Conservation (phyloP, 441 rosid genomes). For the Bocquillonia castaneifolia region DNA sequence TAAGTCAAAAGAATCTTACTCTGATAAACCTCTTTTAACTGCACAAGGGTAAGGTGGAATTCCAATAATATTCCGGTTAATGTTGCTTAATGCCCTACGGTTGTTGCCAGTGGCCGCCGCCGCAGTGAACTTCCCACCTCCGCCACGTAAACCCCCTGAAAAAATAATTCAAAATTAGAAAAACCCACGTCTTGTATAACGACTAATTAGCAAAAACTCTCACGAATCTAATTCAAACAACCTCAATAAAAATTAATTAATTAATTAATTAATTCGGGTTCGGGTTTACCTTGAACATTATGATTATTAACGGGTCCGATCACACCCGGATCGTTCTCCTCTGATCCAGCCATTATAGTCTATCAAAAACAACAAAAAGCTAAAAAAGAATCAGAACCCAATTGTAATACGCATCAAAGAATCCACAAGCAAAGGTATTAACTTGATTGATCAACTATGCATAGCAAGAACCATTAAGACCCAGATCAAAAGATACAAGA, state of each 20-base stretch:
- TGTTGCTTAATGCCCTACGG: constrained; percentile 59
- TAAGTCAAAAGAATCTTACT: constrained; percentile 39
- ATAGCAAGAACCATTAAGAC: constrained; percentile 27
- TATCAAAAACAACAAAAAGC: constrained; percentile 26
- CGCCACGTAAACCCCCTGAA: constrained; percentile 43
- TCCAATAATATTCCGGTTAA: constrained; percentile 58
- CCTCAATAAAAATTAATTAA: neutral
- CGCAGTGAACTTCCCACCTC: constrained; percentile 51
- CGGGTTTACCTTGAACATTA: constrained; percentile 41
- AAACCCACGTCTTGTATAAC: constrained; percentile 8
- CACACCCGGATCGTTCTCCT: constrained; percentile 66
- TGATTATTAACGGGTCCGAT: constrained; percentile 45
- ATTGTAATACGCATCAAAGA: constrained; percentile 11
- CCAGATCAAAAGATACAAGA: constrained; percentile 22
- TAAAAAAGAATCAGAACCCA: constrained; percentile 21
- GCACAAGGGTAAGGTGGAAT: constrained; percentile 58
- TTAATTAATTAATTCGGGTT: neutral
- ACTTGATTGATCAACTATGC: neutral
- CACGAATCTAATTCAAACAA: neutral
- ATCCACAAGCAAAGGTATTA: neutral
- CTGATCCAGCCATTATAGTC: constrained; percentile 51
- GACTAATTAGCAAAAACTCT: constrained; percentile 11
- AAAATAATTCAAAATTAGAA: neutral
- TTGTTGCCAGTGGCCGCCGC: constrained; percentile 38
- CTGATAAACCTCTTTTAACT: constrained; percentile 54